phyloP scores from a whole-genome alignment of 305 asterid genomes.

The Withania somnifera region DNA sequence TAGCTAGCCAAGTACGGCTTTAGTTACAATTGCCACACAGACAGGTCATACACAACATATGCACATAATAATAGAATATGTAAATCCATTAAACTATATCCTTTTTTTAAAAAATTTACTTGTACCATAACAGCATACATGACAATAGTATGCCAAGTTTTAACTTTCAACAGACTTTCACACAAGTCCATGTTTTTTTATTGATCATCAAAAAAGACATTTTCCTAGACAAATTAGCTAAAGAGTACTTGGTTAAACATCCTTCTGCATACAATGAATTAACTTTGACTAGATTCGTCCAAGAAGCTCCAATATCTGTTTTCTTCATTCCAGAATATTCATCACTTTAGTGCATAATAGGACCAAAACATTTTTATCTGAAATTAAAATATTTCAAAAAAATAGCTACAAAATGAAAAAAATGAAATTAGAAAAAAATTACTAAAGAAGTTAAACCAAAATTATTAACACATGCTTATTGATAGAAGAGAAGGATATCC shows the following conservation, averaged over 20 bases:
- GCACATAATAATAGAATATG: background rate
- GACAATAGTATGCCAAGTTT: background rate
- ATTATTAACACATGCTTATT: background rate
- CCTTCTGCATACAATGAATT: background rate
- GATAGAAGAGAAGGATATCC: conserved; percentile 66
- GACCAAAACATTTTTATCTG: background rate
- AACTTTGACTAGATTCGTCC: background rate
- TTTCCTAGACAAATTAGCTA: background rate
- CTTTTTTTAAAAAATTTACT: background rate
- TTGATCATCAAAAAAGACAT: background rate
- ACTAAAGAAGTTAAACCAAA: background rate
- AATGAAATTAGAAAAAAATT: background rate
- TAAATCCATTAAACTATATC: background rate
- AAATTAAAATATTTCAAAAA: background rate
- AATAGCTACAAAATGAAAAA: background rate
- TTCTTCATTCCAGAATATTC: background rate
- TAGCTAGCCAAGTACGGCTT: background rate
- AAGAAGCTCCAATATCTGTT: background rate
- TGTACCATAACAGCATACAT: background rate
- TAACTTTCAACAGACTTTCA: background rate
- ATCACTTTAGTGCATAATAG: background rate
- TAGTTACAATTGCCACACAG: background rate
- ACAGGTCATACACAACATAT: background rate
- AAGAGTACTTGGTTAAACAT: background rate
- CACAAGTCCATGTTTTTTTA: background rate